A percentile compares a stretch with the other conserved stretches of the same genome.
These are phyloP conservation scores for Exophiala viscosa DNA, from an alignment of 2,329 filamentous ascomycete species.

Conservation along the genomic window DNA sequence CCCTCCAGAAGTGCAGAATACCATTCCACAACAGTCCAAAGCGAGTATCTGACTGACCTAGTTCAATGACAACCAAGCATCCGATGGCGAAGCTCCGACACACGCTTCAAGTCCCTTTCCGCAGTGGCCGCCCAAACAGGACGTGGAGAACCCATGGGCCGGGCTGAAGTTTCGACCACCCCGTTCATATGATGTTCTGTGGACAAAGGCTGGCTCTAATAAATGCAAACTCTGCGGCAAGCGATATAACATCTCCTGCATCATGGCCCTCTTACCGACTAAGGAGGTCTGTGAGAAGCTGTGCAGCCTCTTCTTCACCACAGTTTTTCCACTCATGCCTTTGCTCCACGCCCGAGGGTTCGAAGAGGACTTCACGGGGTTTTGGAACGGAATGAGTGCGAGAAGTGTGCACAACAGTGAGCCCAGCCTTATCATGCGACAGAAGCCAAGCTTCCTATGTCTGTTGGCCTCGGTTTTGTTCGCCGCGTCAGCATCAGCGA, in stretches of 20 bases:
- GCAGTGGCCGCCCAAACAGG: constrained; percentile 6
- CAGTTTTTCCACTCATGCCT: constrained; percentile 22
- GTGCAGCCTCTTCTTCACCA: constrained; percentile 21
- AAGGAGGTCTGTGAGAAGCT: constrained; percentile 19
- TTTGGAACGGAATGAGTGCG: constrained; percentile 14
- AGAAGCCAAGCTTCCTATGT: constrained; percentile 22
- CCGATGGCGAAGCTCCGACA: neutral
- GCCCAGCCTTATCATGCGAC: constrained; percentile 14
- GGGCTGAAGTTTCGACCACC: constrained; percentile 16
- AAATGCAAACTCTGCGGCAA: constrained; percentile 21
- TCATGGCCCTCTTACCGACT: constrained; percentile 18
- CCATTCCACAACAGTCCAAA: too few relatives aligned
- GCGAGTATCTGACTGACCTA: neutral
- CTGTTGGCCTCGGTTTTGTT: constrained; percentile 22
- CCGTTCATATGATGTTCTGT: constrained; percentile 6
- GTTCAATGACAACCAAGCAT: constrained; percentile 1
- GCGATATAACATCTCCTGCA: constrained; percentile 20
- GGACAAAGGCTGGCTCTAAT: constrained; percentile 8
- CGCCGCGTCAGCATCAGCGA: constrained; percentile 12
- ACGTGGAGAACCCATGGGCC: neutral
- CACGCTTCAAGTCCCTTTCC: constrained; percentile 8
- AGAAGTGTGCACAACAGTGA: constrained; percentile 14
- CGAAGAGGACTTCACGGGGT: constrained; percentile 19
- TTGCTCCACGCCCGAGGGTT: constrained; percentile 20
- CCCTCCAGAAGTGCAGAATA: constrained; percentile 14